A percentile compares a stretch with the other conserved stretches of the same genome.
These are phyloP conservation scores for Globisporangium rhizosaccharum DNA, from an alignment of 352 stramenopile genomes.

Conservation along the genomic window DNA sequence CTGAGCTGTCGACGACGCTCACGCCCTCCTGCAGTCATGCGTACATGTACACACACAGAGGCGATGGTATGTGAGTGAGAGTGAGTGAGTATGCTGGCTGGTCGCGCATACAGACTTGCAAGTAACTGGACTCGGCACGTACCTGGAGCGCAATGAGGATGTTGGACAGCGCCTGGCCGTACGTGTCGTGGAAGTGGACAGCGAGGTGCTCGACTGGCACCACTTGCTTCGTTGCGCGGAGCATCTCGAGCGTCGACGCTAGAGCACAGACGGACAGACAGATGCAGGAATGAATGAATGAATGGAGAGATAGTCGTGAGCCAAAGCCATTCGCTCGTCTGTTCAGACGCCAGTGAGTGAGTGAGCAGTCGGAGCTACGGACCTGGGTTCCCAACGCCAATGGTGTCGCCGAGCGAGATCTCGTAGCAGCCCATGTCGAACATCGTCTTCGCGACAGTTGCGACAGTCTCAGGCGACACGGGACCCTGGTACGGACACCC, in stretches of 20 bases:
- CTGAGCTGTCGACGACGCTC: constrained; percentile 91
- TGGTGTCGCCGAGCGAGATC: constrained; percentile 93
- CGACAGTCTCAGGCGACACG: constrained; percentile 82
- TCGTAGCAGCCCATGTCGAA: constrained; percentile 95
- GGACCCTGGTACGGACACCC: constrained; percentile 94
- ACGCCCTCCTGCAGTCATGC: constrained; percentile 73
- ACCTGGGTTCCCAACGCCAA: constrained; percentile 89
- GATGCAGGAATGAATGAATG: not conserved
- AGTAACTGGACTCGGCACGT: not conserved
- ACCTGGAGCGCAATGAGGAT: constrained; percentile 89
- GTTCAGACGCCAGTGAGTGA: not conserved
- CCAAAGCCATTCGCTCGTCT: not conserved
- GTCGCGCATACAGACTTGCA: not conserved
- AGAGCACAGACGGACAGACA: not conserved
- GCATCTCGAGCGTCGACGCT: constrained; percentile 82
- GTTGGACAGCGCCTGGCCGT: constrained; percentile 95
- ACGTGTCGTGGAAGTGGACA: constrained; percentile 98
- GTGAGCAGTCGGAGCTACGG: constrained; percentile 1
- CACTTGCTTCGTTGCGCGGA: constrained; percentile 66
- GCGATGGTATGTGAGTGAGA: not conserved
- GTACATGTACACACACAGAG: constrained; percentile 2
- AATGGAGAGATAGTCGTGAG: no score
- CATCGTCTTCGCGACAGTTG: constrained; percentile 74
- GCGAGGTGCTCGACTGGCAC: constrained; percentile 86
- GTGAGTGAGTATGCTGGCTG: not conserved